These are phyloP conservation scores for Lecanoromycetidae sp. DNA, from an alignment of 2,329 filamentous ascomycete species.

Conservation along the genomic window DNA sequence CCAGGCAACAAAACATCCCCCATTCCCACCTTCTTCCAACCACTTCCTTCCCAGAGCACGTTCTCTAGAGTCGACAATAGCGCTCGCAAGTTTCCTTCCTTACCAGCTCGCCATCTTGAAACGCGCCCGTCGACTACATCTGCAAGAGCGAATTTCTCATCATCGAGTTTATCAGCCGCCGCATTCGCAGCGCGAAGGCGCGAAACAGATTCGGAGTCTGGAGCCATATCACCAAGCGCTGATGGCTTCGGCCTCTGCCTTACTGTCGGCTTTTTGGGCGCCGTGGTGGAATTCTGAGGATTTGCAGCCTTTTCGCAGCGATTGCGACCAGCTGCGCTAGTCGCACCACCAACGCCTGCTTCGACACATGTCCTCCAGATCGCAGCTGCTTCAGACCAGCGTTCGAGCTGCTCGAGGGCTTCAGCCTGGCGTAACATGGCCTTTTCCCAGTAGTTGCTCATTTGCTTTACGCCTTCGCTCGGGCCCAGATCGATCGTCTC, in stretches of 20 bases:
- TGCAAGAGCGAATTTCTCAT: constrained; percentile 80
- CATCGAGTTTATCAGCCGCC: constrained; percentile 73
- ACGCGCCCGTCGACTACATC: constrained; percentile 77
- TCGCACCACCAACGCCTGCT: constrained; percentile 70
- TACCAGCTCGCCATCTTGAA: constrained; percentile 73
- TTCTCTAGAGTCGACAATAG: constrained; percentile 74
- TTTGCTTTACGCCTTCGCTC: constrained; percentile 55
- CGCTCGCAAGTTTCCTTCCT: constrained; percentile 82
- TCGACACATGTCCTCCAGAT: constrained; percentile 79
- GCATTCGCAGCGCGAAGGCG: constrained; percentile 72
- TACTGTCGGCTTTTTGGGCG: constrained; percentile 11
- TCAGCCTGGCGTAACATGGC: constrained; percentile 90
- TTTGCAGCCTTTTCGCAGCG: constrained; percentile 68
- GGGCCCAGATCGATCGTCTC: constrained; percentile 63
- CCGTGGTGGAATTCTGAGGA: constrained; percentile 26
- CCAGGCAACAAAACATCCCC: constrained; percentile 83
- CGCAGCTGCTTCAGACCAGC: constrained; percentile 69
- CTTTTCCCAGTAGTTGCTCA: constrained; percentile 89
- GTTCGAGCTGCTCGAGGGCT: constrained; percentile 88
- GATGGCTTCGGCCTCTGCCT: constrained; percentile 22
- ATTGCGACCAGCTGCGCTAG: constrained; percentile 73
- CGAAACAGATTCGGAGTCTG: constrained; percentile 57
- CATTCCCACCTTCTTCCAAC: constrained; percentile 95
- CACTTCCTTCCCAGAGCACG: constrained; percentile 81
- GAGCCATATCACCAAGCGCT: constrained; percentile 25